These are phyloP conservation scores for Penicillium odoratum DNA, from an alignment of 495 filamentous ascomycete species.

Conservation along the genomic window DNA sequence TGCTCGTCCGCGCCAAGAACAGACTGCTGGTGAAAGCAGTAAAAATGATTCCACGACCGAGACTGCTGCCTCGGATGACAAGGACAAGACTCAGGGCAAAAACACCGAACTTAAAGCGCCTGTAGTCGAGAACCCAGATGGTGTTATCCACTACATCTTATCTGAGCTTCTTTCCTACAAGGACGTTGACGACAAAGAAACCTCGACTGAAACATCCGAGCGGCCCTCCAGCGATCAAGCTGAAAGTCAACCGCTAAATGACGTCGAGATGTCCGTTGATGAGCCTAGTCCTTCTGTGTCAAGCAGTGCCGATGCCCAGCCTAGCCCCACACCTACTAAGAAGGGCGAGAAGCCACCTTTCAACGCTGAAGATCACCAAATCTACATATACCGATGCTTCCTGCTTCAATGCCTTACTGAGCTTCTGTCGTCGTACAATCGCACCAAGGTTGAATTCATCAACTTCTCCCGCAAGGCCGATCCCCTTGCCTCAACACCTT, in stretches of 20 bases:
- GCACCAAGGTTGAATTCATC: slow-evolving; percentile 96
- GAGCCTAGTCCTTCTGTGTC: slow-evolving; percentile 41
- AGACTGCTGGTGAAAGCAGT: slow-evolving; percentile 26
- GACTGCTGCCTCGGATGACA: slow-evolving; percentile 44
- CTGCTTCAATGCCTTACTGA: slow-evolving; percentile 91
- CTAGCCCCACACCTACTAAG: slow-evolving; percentile 38
- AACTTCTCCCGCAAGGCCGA: slow-evolving; percentile 93
- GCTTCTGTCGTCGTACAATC: slow-evolving; percentile 88
- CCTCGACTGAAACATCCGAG: slow-evolving; percentile 52
- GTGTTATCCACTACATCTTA: slow-evolving; percentile 94
- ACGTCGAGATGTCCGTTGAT: slow-evolving; percentile 51
- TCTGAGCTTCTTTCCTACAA: slow-evolving; percentile 89
- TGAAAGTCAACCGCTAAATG: slow-evolving; percentile 47
- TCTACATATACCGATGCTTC: slow-evolving; percentile 95
- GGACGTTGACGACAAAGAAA: slow-evolving; percentile 83
- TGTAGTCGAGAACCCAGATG: slow-evolving; percentile 88
- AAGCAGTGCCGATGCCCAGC: slow-evolving; percentile 30
- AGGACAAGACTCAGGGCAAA: slow-evolving; percentile 63
- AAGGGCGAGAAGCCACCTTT: slow-evolving; percentile 76
- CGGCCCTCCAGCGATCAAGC: slow-evolving; percentile 28
- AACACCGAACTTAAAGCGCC: slow-evolving; percentile 73
- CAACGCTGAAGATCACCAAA: slow-evolving; percentile 90
- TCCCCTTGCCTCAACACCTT: slow-evolving; percentile 78
- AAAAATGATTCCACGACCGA: slow-evolving; percentile 32
- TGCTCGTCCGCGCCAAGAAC: slow-evolving; percentile 30